A percentile compares a stretch with the other conserved stretches of the same genome.
Conservation (phyloP, 2,329 filamentous ascomycete species). For the Trichophyton mentagrophytes region DNA sequence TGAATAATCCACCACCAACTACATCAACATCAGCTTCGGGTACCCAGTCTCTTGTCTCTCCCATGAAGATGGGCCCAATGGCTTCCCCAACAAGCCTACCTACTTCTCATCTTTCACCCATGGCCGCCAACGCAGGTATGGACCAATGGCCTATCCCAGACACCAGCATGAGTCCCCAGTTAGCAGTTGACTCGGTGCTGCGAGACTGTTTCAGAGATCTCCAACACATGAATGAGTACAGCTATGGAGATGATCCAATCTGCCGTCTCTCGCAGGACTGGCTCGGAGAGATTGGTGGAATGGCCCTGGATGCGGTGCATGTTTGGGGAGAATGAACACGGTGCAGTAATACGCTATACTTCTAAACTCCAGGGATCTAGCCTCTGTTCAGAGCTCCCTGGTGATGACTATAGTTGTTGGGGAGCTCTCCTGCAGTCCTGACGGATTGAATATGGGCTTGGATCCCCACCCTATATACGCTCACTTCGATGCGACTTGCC, state of each 20-base stretch:
- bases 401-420: background rate
- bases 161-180: slow-evolving; percentile 5
- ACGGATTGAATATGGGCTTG: background rate
- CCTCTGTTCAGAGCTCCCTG: background rate
- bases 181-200: slow-evolving; percentile 30
- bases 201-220: slow-evolving; percentile 28
- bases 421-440: background rate
- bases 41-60: background rate
- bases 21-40: slow-evolving; percentile 11
- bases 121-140: slow-evolving; percentile 4
- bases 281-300: slow-evolving; percentile 18
- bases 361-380: background rate
- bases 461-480: too few species aligned
- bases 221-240: slow-evolving; percentile 16
- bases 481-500: too few species aligned
- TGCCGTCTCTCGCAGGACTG: slow-evolving; percentile 25
- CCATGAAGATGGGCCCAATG: slow-evolving; percentile 7
- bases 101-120: background rate
- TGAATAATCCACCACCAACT: slow-evolving; percentile 5
- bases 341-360: background rate
- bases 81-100: background rate
- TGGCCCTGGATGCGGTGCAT: slow-evolving; percentile 10
- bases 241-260: slow-evolving; percentile 19
- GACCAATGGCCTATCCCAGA: slow-evolving; percentile 8
- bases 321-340: slow-evolving; percentile 9